A percentile compares a stretch with the other conserved stretches of the same genome.
These are phyloP conservation scores for Citrus trifoliata DNA, from an alignment of 345 rosid species.

Conservation along the genomic window DNA sequence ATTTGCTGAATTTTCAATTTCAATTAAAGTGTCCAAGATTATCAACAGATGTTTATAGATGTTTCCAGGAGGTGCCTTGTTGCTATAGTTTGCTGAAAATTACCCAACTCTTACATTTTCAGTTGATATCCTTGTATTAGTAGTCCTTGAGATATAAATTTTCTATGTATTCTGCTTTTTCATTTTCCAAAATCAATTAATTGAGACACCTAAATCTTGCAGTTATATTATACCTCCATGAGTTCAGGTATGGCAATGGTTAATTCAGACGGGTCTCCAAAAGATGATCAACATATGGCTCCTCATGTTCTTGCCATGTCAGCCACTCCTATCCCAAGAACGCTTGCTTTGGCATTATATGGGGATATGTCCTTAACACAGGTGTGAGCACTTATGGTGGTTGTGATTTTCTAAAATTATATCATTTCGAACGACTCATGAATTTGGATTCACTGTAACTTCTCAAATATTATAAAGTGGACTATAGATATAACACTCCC, in stretches of 20 bases:
- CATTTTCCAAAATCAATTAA: constrained; percentile 3
- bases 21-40: background rate
- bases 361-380: constrained; percentile 91
- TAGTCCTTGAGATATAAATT: constrained; percentile 2
- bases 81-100: background rate
- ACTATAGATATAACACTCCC: background rate
- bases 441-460: background rate
- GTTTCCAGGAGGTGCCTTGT: background rate
- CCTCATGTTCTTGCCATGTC: constrained; percentile 97
- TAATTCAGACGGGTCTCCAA: constrained; percentile 36
- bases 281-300: constrained; percentile 66
- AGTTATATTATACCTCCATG: constrained; percentile 56
- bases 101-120: background rate
- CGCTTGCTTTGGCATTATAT: constrained; percentile 90
- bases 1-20: constrained; percentile 1
- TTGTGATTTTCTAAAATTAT: background rate
- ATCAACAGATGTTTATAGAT: background rate
- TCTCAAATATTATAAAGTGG: background rate
- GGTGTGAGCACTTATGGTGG: constrained; percentile 37
- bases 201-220: constrained; percentile 30
- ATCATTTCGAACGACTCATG: background rate
- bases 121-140: background rate
- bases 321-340: constrained; percentile 95
- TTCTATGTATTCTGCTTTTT: constrained; percentile 12
- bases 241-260: constrained; percentile 39